Conservation (phyloP, 148 eudicot genomes). For the Camellia lanceoleosa region DNA sequence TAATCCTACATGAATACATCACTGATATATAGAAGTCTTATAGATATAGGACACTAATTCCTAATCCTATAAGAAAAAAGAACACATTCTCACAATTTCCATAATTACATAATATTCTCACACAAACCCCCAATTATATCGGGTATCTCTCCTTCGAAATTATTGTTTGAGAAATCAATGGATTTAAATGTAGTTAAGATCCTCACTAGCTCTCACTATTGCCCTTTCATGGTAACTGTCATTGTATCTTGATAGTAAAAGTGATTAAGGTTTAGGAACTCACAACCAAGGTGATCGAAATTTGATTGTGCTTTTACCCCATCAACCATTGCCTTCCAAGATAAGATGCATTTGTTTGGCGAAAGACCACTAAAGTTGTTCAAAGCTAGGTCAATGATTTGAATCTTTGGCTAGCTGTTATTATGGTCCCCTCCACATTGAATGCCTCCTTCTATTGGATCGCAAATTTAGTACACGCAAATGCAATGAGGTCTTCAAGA, state of each 20-base stretch:
- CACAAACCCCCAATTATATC: too few relatives aligned
- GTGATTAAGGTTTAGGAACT: too few relatives aligned
- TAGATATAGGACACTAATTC: too few relatives aligned
- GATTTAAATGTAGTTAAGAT: neutral
- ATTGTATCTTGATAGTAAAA: too few relatives aligned
- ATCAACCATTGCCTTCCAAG: conserved; percentile 19
- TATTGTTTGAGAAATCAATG: neutral
- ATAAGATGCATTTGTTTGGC: neutral
- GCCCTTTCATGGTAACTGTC: neutral
- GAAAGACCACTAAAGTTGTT: conserved; percentile 34
- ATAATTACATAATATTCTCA: too few relatives aligned
- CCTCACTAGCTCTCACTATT: neutral
- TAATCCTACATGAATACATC: too few relatives aligned
- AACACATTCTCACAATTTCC: too few relatives aligned
- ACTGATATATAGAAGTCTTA: too few relatives aligned
- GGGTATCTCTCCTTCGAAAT: neutral
- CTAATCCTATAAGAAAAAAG: too few relatives aligned
- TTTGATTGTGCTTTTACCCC: neutral
- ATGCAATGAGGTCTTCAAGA: conserved; percentile 23
- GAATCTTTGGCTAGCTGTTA: conserved; percentile 27
- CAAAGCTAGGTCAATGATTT: conserved; percentile 36
- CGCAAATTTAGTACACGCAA: conserved; percentile 52
- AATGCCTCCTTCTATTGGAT: conserved; percentile 37
- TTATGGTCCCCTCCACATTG: conserved; percentile 5
- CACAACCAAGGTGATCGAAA: too few relatives aligned